Evolutionary conservation across 345 rosid species (phyloP).

Genomic region (Chamaenerion angustifolium): DNA sequence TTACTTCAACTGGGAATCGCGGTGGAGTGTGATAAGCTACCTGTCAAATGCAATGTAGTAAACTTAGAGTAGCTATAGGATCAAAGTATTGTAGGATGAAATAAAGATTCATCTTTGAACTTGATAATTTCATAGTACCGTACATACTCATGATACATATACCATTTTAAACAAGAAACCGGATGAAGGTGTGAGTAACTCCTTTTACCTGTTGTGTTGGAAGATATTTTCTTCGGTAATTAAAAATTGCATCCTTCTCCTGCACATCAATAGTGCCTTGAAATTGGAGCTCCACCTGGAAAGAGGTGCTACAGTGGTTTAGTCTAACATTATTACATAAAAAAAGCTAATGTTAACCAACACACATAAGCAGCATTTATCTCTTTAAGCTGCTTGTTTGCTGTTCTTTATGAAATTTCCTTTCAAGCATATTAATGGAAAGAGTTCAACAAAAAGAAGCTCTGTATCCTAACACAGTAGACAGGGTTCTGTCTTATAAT

Average conservation of each 20-base stretch:
- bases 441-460: no score
- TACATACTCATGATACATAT: background rate
- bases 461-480: no score
- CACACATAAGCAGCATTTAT: background rate
- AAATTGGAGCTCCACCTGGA: constrained; percentile 81
- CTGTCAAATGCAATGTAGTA: constrained; percentile 20
- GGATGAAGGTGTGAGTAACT: background rate
- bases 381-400: no score
- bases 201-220: constrained; percentile 78
- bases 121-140: no score
- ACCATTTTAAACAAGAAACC: constrained; percentile 1
- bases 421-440: no score
- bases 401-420: no score
- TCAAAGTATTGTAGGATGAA: no score
- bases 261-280: constrained; percentile 42
- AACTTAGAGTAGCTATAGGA: no score
- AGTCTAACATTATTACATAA: background rate
- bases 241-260: constrained; percentile 70
- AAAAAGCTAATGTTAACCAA: background rate
- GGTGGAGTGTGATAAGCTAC: constrained; percentile 96
- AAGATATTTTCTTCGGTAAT: constrained; percentile 86
- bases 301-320: constrained; percentile 13
- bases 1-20: constrained; percentile 66
- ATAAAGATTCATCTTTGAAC: no score
- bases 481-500: no score